phyloP scores from a whole-genome alignment of 2,329 filamentous ascomycete genomes.

The Neurospora crassa region DNA sequence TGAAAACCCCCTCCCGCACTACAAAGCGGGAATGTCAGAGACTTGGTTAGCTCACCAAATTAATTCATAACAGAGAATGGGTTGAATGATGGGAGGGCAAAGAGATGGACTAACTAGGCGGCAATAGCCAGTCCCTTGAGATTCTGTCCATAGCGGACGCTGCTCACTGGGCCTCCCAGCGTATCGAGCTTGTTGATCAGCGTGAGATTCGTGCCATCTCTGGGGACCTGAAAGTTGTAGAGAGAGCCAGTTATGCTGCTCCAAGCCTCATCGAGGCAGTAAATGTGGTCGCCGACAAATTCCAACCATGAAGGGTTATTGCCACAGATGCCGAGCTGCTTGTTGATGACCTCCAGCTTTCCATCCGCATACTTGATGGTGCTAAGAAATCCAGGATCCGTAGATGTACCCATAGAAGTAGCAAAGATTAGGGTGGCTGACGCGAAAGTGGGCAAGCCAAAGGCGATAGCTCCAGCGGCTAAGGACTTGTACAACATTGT shows the following conservation, averaged over 20 bases:
- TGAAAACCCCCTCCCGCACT: conserved; percentile 34
- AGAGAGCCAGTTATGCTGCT: conserved; percentile 23
- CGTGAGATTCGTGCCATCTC: conserved; percentile 28
- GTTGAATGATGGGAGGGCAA: conserved; percentile 14
- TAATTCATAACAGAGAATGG: neutral
- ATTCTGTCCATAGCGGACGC: conserved; percentile 32
- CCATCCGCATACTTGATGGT: neutral
- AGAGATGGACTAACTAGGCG: conserved; percentile 32
- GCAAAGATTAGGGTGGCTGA: conserved; percentile 1
- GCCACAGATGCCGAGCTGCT: conserved; percentile 33
- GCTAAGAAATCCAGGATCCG: neutral
- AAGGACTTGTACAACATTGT: neutral
- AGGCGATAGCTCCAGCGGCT: neutral
- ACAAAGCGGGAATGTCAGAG: neutral
- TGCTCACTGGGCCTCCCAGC: conserved; percentile 33
- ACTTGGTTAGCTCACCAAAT: neutral
- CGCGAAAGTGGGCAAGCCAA: neutral
- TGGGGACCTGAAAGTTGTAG: conserved; percentile 27
- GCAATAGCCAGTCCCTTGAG: conserved; percentile 31
- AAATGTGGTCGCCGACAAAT: conserved; percentile 42
- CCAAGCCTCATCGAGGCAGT: conserved; percentile 52
- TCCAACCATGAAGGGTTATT: conserved; percentile 51
- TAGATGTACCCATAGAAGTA: neutral
- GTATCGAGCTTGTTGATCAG: conserved; percentile 27
- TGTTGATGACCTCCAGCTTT: neutral